Base-by-base conservation (phyloP, 257 asterid species). In the Capsicum chinense region DNA sequence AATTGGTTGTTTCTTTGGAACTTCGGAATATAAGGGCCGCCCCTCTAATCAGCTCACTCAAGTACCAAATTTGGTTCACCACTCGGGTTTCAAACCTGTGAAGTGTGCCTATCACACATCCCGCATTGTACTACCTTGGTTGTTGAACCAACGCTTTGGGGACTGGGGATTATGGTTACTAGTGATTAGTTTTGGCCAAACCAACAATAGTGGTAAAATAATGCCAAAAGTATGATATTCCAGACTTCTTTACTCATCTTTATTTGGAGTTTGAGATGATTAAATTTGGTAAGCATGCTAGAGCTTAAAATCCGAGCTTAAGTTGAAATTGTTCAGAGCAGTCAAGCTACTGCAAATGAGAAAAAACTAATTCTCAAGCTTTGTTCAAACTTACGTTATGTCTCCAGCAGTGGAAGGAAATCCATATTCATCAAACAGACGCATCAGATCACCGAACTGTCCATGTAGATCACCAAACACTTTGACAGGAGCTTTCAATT, bases 401-500 rank as follows among this genome's bases (percentile, higher is more conserved):
- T 97, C 99, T 82, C 99, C 99, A 35, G 98, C 99, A 88, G 99
- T 92, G 71, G 99, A 97, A 87, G 99, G 99, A 92, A 93, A 97
- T 52, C 99, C 99, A 90, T 97, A 97, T 93, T 97, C 99, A 87
- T 97, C 99, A 88, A 97, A 97, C 47, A 97, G 96, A 62, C 99
- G 91, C 99, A 97, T 95, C 83, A 97, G 85, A 89, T 97, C 99
- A 87, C 99, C 99, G 87, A 97, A 97, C 91, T 97, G 99, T 79
- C 99, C 99, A 83, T 97, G 99, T 80, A 97, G 99, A 92, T 97
- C 99, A 83, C 99, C 99, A 63, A 97, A 97, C 71, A 97, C 97
- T 91, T 97, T 97, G 74, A 97, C 88, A 50, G 99, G 99, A 87
- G 99, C 99, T 91, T 94, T 97, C 87, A 97, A 85, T 88, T 97